Evolutionary conservation across 805 yeast species (phyloP).

Genomic region (Sugiyamaella valdiviana): DNA sequence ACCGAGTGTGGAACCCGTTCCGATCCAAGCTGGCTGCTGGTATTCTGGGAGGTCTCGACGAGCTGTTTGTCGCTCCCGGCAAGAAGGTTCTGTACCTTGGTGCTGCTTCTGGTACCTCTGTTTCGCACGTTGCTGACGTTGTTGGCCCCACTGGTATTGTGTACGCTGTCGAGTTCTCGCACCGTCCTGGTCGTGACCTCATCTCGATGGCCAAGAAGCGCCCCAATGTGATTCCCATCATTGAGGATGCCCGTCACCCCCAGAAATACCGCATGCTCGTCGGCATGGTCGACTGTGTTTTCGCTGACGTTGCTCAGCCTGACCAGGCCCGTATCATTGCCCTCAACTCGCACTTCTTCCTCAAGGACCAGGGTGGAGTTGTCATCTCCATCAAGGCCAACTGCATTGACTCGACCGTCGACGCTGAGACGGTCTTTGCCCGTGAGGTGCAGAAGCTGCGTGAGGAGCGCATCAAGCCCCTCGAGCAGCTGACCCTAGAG

Average conservation of each 20-base stretch:
- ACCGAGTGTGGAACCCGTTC: slow-evolving; percentile 99
- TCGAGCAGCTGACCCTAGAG: slow-evolving; percentile 97
- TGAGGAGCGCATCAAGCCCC: slow-evolving; percentile 97
- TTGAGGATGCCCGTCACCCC: slow-evolving; percentile 99
- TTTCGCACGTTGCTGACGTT: slow-evolving; percentile 94
- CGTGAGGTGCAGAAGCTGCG: slow-evolving; percentile 98
- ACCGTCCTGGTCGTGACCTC: slow-evolving; percentile 99
- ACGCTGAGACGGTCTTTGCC: slow-evolving; percentile 98
- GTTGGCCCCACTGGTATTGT: slow-evolving; percentile 99
- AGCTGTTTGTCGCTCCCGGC: slow-evolving; percentile 95
- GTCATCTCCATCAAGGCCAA: slow-evolving; percentile 98
- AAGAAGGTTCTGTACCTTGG: slow-evolving; percentile 95
- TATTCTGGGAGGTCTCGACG: slow-evolving; percentile 99
- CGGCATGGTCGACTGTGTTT: slow-evolving; percentile 98
- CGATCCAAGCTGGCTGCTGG: slow-evolving; percentile 99
- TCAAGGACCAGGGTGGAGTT: slow-evolving; percentile 98
- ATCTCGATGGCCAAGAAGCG: slow-evolving; percentile 99
- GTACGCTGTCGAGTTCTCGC: slow-evolving; percentile 98
- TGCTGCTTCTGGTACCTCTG: slow-evolving; percentile 99
- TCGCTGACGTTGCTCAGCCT: slow-evolving; percentile 99
- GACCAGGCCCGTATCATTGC: slow-evolving; percentile 99
- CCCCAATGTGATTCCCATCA: slow-evolving; percentile 97
- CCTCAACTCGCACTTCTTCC: slow-evolving; percentile 93
- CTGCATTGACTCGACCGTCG: slow-evolving; percentile 99
- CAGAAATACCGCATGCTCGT: slow-evolving; percentile 98